A percentile compares a stretch with the other conserved stretches of the same genome.
phyloP scores from a whole-genome alignment of 2,329 filamentous ascomycete genomes.

The Colletotrichum ledebouriae region DNA sequence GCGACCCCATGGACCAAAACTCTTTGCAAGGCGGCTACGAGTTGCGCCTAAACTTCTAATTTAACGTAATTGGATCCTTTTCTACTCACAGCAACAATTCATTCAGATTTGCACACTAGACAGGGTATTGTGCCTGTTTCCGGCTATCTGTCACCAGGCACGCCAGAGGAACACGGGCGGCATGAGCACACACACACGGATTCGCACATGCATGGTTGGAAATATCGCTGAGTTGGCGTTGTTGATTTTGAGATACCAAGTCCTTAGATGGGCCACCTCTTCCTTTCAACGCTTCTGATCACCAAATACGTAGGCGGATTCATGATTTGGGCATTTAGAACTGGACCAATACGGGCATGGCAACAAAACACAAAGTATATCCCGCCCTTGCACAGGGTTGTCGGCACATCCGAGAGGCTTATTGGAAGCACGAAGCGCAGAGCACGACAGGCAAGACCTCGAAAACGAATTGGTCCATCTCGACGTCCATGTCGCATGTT shows the following conservation, averaged over 20 bases:
- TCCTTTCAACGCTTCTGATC: conserved; percentile 40
- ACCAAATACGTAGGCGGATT: conserved; percentile 27
- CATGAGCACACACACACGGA: conserved; percentile 21
- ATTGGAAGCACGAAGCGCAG: conserved; percentile 4
- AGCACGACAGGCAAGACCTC: not conserved
- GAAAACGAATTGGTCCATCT: conserved; percentile 5
- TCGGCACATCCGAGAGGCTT: conserved; percentile 19
- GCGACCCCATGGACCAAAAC: conserved; percentile 51
- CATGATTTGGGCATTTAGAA: conserved; percentile 41
- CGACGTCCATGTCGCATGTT: not conserved
- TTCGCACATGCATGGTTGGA: conserved; percentile 40
- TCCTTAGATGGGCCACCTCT: conserved; percentile 39
- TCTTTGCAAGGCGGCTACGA: conserved; percentile 54
- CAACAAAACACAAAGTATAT: conserved; percentile 41
- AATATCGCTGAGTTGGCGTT: conserved; percentile 42
- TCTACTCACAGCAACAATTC: conserved; percentile 32
- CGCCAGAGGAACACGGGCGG: conserved; percentile 28
- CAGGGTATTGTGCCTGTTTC: conserved; percentile 15
- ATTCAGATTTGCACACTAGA: conserved; percentile 29
- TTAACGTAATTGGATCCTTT: conserved; percentile 32
- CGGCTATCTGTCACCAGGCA: conserved; percentile 27
- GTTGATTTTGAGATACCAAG: conserved; percentile 45
- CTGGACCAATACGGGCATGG: conserved; percentile 35
- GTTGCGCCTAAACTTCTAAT: conserved; percentile 62
- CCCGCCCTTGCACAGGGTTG: conserved; percentile 15